Base-by-base conservation (phyloP, 2,329 filamentous ascomycete species). In the Fusarium sp. region DNA sequence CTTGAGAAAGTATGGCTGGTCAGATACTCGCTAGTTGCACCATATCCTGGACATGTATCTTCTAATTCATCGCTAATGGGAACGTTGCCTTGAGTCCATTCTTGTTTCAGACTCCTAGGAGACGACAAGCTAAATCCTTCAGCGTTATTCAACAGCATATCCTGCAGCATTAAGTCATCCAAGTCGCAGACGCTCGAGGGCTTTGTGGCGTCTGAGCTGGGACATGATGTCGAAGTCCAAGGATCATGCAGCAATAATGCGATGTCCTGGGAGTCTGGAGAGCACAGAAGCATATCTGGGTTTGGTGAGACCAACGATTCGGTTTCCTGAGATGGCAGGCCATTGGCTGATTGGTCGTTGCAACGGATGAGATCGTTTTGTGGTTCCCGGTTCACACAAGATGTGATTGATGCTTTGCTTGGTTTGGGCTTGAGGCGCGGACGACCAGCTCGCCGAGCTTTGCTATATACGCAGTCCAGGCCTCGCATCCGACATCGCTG, bases 91-190 rank as follows among this genome's bases (percentile, higher is more conserved):
- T 26, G 50, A 6, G 7, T 3, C 18, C 24, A 7, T 1, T 28
- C 50, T 17, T 38, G 32, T 5, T 38, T 12, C 6, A 26, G 2
- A 17, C 8, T 4, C 1, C 13, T 2, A 6, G 32, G 32, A 3
- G 50, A 54, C 2, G n/a, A 1, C 13, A 2, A 28, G 7, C 0
- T 3, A 17, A 38, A 8, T 0, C 13, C 34, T 5, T 38, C 24
- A 3, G 3, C 0, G 7, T 12, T 54, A 13, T 1, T 12, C 7
- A 26, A 38, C 9, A 54, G 7, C 6, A 54, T 13, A 13, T 38
- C 14, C 14, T 54, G 18, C 14, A 17, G 32, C 3, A 54, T 38
- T 3, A 28, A 54, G 32, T 38, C n/a, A 54, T 54, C n/a, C 1
- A 10, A 17, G 2, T 28, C 18, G 18, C 3, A 38, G 32, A 22